Base-by-base conservation (phyloP, 164 flowering plant genomes). In the Annona cherimola region DNA sequence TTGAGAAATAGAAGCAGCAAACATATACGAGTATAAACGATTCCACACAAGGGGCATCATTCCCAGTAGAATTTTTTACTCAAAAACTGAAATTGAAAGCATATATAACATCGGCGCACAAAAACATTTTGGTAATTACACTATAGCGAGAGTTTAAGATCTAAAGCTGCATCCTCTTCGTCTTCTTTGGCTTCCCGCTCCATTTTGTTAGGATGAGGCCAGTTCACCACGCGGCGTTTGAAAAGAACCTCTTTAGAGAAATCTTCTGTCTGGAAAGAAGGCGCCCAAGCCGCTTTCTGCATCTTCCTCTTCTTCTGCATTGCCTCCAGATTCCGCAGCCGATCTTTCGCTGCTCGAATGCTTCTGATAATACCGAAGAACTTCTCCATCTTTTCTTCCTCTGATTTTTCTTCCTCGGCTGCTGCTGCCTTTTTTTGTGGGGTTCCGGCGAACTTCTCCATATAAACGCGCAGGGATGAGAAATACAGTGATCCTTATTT, bases 341-440 rank as follows among this genome's bases (percentile, higher is more conserved):
- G 39, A 35, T 63, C 67, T 63, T 66, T 66, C 50, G 11, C 19
- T 5, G 46, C 55, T 43, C 69, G 26, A 66, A 66, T 66, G 54
- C 55, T 66, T 66, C 54, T 66, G 5, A 66, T 14, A 42, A 43
- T 5, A 2, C 20, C 69, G 42, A 44, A 66, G 54, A 66, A 66
- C 69, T 66, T 66, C 69, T 66, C 69, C 26, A 66, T 44, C 46
- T 43, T 66, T 44, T 66, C 69, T 43, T 66, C 69, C 19, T 66
- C 69, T 8, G 42, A 20, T 19, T 19, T 54, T 66, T 42, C 69
- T 2, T 50, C 12, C 55, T 50, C 12, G 12, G 7, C 55, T 50
- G 12, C 55, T 46, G 1, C 55, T 50, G 2, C 12, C 55, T n/a
- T n/a, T 6, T 9, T 50, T 9, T 3, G 55, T 9, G 55, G 12